Percentiles rank a stretch among this genome's conserved stretches.
phyloP scores from a whole-genome alignment of 441 rosid species.

The Syzygium malaccense region DNA sequence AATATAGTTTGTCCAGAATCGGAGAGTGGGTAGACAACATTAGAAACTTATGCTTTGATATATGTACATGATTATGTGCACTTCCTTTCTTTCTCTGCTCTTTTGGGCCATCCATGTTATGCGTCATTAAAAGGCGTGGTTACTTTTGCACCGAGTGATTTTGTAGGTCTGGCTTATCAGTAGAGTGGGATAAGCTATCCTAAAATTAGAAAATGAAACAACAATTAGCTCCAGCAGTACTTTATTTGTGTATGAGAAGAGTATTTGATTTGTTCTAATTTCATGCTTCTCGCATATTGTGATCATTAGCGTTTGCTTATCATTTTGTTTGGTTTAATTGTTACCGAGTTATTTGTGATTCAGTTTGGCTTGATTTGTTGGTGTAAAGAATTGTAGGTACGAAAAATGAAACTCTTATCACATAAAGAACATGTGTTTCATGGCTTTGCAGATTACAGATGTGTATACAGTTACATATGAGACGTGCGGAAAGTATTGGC shows the following conservation, averaged over 20 bases:
- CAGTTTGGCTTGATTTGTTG: not conserved
- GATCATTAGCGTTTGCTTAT: not conserved
- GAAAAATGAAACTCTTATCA: not conserved
- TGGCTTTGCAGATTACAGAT: conserved; percentile 55
- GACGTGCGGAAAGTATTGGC: conserved; percentile 80
- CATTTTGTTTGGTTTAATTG: not conserved
- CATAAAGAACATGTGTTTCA: not conserved
- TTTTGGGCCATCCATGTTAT: not conserved
- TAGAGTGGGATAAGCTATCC: not conserved
- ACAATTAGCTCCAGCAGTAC: not conserved
- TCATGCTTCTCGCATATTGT: not conserved
- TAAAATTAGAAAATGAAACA: not conserved
- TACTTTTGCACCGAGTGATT: not conserved
- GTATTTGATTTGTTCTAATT: not conserved
- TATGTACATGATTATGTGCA: not conserved
- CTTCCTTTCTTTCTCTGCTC: not conserved
- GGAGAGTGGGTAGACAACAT: not conserved
- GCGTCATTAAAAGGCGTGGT: not conserved
- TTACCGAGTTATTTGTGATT: not conserved
- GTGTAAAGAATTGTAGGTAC: not conserved
- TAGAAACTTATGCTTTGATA: not conserved
- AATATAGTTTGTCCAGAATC: not conserved
- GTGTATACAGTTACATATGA: conserved; percentile 67
- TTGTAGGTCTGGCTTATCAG: not conserved
- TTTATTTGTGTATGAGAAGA: not conserved